Percentiles rank a stretch among this genome's conserved stretches.
phyloP scores from a whole-genome alignment of 805 yeast species.

The Tetrapisispora phaffii region DNA sequence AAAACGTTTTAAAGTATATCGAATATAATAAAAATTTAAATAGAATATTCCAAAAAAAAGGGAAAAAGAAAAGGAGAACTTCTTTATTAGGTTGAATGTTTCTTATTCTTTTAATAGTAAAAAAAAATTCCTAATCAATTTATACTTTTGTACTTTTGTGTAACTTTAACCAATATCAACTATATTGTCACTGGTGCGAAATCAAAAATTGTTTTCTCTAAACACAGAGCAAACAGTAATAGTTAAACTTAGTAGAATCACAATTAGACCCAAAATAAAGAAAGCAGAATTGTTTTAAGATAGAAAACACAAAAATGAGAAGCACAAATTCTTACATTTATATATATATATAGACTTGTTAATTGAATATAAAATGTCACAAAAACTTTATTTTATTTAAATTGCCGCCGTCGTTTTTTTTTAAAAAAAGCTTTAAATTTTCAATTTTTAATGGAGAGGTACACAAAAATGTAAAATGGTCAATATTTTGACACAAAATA shows the following conservation, averaged over 20 bases:
- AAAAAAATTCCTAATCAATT: too few species aligned
- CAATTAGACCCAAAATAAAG: neutral
- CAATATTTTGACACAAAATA: too few species aligned
- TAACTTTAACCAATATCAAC: neutral
- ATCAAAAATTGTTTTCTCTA: too few species aligned
- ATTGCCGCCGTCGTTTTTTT: slow-evolving; percentile 2
- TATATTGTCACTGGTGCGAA: neutral
- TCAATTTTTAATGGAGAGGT: too few species aligned
- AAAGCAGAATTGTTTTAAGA: too few species aligned
- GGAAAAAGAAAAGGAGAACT: neutral
- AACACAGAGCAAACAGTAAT: neutral
- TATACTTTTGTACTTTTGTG: neutral
- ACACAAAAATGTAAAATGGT: too few species aligned
- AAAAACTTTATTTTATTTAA: neutral
- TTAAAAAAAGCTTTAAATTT: too few species aligned
- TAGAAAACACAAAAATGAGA: neutral
- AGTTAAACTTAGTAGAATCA: too few species aligned
- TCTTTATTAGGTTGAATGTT: neutral
- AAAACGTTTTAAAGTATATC: too few species aligned
- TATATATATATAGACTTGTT: neutral
- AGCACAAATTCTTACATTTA: neutral
- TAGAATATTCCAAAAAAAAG: neutral
- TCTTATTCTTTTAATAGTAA: neutral
- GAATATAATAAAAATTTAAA: too few species aligned
- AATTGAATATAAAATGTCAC: neutral